Percentiles rank a stretch among this genome's conserved stretches.
Conservation (phyloP, 2,329 filamentous ascomycete species). For the Macroventuria anomochaeta region DNA sequence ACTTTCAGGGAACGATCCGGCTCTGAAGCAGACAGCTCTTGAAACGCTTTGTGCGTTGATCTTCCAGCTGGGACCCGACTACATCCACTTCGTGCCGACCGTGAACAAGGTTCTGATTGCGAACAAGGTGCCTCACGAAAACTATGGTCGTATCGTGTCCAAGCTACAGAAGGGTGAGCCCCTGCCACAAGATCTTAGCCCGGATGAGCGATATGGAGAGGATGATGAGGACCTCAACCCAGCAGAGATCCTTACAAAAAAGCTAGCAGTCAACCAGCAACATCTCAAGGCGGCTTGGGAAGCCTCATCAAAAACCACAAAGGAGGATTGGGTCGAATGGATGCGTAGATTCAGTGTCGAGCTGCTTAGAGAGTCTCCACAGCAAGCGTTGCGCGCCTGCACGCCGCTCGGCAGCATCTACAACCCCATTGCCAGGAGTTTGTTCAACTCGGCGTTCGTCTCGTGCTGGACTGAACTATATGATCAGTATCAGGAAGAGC, state of each 20-base stretch:
- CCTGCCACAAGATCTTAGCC: constrained; percentile 91
- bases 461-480: constrained; percentile 99
- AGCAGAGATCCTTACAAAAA: constrained; percentile 87
- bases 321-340: constrained; percentile 99
- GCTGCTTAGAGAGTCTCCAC: constrained; percentile 91
- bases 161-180: constrained; percentile 95
- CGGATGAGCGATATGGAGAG: constrained; percentile 79
- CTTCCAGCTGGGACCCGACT: constrained; percentile 94
- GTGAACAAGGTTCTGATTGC: constrained; percentile 83
- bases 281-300: constrained; percentile 98
- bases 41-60: constrained; percentile 96
- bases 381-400: constrained; percentile 91
- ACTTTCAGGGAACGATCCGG: constrained; percentile 73
- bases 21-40: constrained; percentile 79
- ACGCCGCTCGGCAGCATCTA: constrained; percentile 90
- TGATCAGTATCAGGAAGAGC: constrained; percentile 94
- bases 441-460: constrained; percentile 99
- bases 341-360: constrained; percentile 96
- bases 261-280: constrained; percentile 95
- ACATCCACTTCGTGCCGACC: constrained; percentile 90
- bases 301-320: constrained; percentile 93
- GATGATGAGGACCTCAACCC: constrained; percentile 80
- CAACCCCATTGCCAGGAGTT: constrained; percentile 84
- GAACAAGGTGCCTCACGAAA: constrained; percentile 84
- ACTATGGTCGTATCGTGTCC: constrained; percentile 89